phyloP scores from a whole-genome alignment of 176 grass and related monocot species.

The Avena sativa region DNA sequence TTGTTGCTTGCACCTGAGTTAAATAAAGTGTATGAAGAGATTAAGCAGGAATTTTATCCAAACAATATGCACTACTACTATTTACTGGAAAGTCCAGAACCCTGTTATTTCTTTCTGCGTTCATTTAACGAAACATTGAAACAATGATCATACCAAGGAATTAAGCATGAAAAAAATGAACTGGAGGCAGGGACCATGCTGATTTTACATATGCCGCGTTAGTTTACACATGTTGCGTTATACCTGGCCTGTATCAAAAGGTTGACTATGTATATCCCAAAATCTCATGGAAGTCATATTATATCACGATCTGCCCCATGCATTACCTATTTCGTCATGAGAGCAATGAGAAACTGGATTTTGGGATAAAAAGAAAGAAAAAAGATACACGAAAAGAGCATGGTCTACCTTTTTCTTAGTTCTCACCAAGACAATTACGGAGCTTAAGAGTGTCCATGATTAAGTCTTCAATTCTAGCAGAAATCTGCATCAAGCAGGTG shows the following conservation, averaged over 20 bases:
- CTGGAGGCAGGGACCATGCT: constrained; percentile 16
- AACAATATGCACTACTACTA: neutral
- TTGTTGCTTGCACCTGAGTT: no score
- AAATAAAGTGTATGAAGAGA: neutral
- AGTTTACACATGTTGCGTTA: constrained; percentile 17
- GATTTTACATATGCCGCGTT: neutral
- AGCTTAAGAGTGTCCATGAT: constrained; percentile 92
- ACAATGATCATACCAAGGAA: constrained; percentile 7
- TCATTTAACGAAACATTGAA: constrained; percentile 36
- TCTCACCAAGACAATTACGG: constrained; percentile 72
- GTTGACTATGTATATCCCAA: constrained; percentile 87
- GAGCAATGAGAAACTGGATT: constrained; percentile 39
- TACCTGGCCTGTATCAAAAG: constrained; percentile 97
- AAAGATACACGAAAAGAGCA: constrained; percentile 34
- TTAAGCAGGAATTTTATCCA: neutral
- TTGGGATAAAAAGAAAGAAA: constrained; percentile 8
- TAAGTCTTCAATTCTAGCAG: constrained; percentile 86
- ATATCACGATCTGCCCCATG: constrained; percentile 93
- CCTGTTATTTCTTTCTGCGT: neutral
- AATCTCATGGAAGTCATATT: constrained; percentile 85
- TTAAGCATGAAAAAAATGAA: constrained; percentile 39
- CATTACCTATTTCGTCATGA: constrained; percentile 64
- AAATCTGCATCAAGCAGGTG: constrained; percentile 97
- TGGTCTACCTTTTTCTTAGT: constrained; percentile 71
- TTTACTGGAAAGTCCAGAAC: neutral